Conservation (phyloP, 164 flowering plant genomes). For the Saururus chinensis region DNA sequence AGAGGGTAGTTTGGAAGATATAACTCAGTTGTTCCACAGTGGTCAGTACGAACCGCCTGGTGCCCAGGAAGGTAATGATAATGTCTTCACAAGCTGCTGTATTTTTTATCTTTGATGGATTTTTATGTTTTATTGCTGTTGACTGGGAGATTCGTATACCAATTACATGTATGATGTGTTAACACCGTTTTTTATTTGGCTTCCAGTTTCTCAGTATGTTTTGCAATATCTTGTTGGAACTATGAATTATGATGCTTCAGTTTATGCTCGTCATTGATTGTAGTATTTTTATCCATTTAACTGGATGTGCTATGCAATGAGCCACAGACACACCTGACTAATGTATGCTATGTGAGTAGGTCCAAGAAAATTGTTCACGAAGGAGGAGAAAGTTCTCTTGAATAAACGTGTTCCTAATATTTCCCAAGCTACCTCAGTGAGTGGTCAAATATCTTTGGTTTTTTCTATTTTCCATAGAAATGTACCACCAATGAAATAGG, state of each 20-base stretch:
- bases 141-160: not conserved
- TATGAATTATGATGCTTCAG: too few relatives aligned
- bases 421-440: slow-evolving; percentile 71
- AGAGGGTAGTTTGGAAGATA: slow-evolving; percentile 51
- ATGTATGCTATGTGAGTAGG: slow-evolving; percentile 11
- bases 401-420: slow-evolving; percentile 62
- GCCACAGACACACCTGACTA: not conserved
- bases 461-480: not conserved
- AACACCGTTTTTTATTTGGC: not conserved
- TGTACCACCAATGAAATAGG: not conserved
- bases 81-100: not conserved
- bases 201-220: not conserved
- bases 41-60: slow-evolving; percentile 52
- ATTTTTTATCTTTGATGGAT: not conserved
- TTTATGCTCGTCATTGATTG: too few relatives aligned
- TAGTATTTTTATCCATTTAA: not conserved
- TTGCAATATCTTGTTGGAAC: too few relatives aligned
- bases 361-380: slow-evolving; percentile 63
- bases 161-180: not conserved
- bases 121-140: not conserved
- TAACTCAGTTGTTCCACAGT: slow-evolving; percentile 52
- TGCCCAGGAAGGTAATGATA: slow-evolving; percentile 32
- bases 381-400: slow-evolving; percentile 67
- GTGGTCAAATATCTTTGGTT: slow-evolving; percentile 14
- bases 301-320: not conserved